phyloP scores from a whole-genome alignment of 2,329 filamentous ascomycete species.

The Phoma sp. region DNA sequence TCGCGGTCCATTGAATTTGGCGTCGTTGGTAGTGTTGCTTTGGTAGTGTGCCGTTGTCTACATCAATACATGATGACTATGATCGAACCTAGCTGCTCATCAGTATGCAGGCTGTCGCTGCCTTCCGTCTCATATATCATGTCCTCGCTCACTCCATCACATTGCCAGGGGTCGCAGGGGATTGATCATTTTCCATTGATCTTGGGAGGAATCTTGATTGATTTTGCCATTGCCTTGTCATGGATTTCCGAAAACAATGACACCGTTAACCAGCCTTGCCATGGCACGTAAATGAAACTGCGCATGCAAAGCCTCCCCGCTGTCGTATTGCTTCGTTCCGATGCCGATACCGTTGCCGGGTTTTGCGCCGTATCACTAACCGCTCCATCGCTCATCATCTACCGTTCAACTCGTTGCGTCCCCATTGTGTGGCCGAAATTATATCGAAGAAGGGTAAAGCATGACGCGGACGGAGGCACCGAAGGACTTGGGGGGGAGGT shows the following conservation, averaged over 20 bases:
- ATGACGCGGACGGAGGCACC: conserved; percentile 86
- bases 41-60: too few relatives aligned
- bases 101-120: too few relatives aligned
- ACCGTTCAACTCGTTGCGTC: conserved; percentile 29
- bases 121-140: neutral
- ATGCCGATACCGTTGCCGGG: conserved; percentile 37
- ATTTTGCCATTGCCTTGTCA: conserved; percentile 46
- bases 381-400: conserved; percentile 33
- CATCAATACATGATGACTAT: too few relatives aligned
- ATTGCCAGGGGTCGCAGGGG: conserved; percentile 8
- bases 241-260: conserved; percentile 46
- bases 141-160: conserved; percentile 7
- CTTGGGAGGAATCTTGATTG: conserved; percentile 48
- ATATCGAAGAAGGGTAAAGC: conserved; percentile 98
- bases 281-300: conserved; percentile 45
- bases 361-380: conserved; percentile 38
- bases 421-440: conserved; percentile 54
- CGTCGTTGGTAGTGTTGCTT: too few relatives aligned
- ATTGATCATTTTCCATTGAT: conserved; percentile 48
- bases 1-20: too few relatives aligned
- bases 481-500: conserved; percentile 96
- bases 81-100: too few relatives aligned
- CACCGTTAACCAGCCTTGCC: conserved; percentile 47
- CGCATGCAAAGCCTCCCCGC: conserved; percentile 38
- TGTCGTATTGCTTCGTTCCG: conserved; percentile 34